These are phyloP conservation scores for Ambrosiella beaveri DNA, from an alignment of 2,329 filamentous ascomycete species.

Conservation along the genomic window DNA sequence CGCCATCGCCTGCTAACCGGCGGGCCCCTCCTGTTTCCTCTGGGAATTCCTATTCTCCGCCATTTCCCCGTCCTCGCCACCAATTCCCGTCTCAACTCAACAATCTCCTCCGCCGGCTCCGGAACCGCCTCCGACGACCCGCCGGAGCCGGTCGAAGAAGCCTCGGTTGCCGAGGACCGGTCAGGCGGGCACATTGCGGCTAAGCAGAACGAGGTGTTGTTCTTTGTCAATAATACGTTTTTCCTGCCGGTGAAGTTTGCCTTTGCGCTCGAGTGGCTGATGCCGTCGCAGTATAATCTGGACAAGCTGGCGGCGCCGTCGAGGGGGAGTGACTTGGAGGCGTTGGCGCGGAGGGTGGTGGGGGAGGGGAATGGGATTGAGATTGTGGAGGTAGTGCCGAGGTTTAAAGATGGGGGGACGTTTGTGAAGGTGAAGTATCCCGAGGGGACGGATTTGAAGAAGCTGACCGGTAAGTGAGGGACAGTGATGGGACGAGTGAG, in stretches of 20 bases:
- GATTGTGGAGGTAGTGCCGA: conserved; percentile 65
- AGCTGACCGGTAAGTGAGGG: conserved; percentile 25
- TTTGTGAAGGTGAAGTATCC: conserved; percentile 67
- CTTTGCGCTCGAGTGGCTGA: conserved; percentile 11
- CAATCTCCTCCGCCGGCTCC: not conserved
- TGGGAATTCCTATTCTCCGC: not conserved
- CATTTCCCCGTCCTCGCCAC: not conserved
- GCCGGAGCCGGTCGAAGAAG: conserved; percentile 10
- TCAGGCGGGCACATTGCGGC: conserved; percentile 70
- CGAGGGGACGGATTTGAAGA: conserved; percentile 21
- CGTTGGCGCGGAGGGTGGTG: conserved; percentile 42
- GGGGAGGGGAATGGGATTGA: conserved; percentile 45
- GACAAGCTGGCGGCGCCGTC: conserved; percentile 32
- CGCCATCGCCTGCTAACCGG: not conserved
- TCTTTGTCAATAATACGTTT: conserved; percentile 68
- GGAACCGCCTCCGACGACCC: not conserved
- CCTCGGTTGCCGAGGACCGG: conserved; percentile 33
- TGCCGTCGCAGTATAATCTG: conserved; percentile 6
- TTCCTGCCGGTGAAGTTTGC: conserved; percentile 10
- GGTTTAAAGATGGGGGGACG: conserved; percentile 79
- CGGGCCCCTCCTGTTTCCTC: not conserved
- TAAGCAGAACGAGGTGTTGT: conserved; percentile 56
- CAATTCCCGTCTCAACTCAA: not conserved
- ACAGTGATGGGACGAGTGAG: not conserved
- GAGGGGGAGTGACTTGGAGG: conserved; percentile 35